Percentiles rank a stretch among this genome's conserved stretches.
Evolutionary conservation across 306 rosid genomes (phyloP).

Genomic region (Sesbania bispinosa): DNA sequence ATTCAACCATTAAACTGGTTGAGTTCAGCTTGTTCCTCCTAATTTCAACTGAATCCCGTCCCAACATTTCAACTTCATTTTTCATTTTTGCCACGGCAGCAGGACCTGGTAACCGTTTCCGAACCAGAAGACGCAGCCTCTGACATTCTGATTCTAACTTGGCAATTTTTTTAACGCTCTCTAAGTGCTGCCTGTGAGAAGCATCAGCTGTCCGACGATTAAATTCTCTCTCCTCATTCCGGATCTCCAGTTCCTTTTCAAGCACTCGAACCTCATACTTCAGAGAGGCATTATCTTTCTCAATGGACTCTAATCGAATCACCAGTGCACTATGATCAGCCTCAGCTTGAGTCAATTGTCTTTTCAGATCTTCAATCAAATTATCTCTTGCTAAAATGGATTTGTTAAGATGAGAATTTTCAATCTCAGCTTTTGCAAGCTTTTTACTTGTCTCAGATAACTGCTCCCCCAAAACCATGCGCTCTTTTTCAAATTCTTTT

Average conservation of each 20-base stretch:
- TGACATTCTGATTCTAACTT: constrained; percentile 94
- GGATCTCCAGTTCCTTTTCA: constrained; percentile 87
- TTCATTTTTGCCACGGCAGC: constrained; percentile 84
- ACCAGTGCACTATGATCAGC: constrained; percentile 51
- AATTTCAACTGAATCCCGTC: constrained; percentile 53
- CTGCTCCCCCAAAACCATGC: constrained; percentile 56
- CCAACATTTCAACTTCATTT: constrained; percentile 79
- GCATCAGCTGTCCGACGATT: constrained; percentile 64
- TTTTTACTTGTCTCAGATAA: constrained; percentile 55
- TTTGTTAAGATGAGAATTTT: constrained; percentile 60
- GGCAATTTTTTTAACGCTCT: constrained; percentile 65
- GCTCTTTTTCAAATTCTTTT: constrained; percentile 59
- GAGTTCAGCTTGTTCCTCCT: constrained; percentile 53
- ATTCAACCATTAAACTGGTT: constrained; percentile 39
- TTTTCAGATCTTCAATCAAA: constrained; percentile 60
- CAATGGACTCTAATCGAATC: constrained; percentile 62
- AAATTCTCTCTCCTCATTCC: constrained; percentile 90
- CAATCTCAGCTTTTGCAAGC: constrained; percentile 54
- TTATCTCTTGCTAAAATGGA: constrained; percentile 60
- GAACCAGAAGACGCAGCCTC: constrained; percentile 74
- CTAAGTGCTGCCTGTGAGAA: constrained; percentile 78
- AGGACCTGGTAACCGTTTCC: constrained; percentile 89
- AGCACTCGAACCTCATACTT: constrained; percentile 80
- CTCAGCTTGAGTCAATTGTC: constrained; percentile 54
- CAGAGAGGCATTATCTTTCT: constrained; percentile 60